Evolutionary conservation across 2,329 filamentous ascomycete genomes (phyloP), one percentile per base, ranked within the genome.

Genomic region (Colletotrichum brevisporum): DNA sequence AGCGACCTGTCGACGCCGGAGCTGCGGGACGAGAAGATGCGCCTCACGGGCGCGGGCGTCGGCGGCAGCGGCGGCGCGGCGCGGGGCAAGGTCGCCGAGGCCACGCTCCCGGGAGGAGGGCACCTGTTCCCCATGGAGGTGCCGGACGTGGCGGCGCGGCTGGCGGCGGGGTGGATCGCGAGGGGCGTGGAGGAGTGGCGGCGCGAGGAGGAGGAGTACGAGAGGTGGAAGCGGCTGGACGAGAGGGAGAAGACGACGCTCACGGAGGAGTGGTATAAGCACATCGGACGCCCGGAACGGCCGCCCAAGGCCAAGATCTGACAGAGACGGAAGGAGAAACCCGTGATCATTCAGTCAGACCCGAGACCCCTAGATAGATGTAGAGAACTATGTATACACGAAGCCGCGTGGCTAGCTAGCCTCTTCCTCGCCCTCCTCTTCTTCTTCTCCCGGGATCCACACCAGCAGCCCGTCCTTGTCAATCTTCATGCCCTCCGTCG

Each of bases 111-210:
- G 31, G 86, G 86, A 0, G 84, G 86, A 6, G 94, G 95, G 0
- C 95, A 98, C 79, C 79, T 98, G 50, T 88, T 98, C 31, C 92
- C 95, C 0, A 93, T 97, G 88, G 94, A 97, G 79, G 87, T 88
- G 47, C 92, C 93, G 0, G 82, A 75, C 2, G 84, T 88, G 74
- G 92, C 91, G 71, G 95, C 94, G 1, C 83, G 87, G 67, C 79
- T 86, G 18, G 85, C 88, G 0, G 86, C 86, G 0, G 76, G 77
- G 27, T 93, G 90, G 84, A 78, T 93, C 63, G 83, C 78, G 0
- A 74, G 76, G n/a, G 89, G 92, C 76, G 72, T 92, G 71, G 76
- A 80, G 50, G 78, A 83, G 31, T 92, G 90, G 89, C 81, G 83
- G 71, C 78, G 75, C 3, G 86, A 91, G 73, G 86, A 91, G 78